Percentiles rank a stretch among this genome's conserved stretches.
Conservation (phyloP, 768 basidiomycete genomes). For the Russula vinacea region DNA sequence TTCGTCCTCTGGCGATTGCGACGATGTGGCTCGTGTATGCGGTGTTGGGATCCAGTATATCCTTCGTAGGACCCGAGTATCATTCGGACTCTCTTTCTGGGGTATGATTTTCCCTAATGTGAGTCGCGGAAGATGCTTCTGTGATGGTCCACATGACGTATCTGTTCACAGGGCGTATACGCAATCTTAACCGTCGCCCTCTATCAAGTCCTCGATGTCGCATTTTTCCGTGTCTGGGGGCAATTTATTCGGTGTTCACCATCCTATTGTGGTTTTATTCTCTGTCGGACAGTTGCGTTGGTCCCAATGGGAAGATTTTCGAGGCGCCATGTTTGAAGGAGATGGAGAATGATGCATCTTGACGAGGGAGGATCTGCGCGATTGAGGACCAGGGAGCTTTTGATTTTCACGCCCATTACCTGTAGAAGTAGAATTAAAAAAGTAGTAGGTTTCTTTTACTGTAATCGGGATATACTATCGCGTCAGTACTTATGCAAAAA, state of each 20-base stretch:
- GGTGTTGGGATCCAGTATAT: conserved; percentile 46
- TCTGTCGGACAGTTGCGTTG: conserved; percentile 41
- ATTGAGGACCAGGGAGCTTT: not conserved
- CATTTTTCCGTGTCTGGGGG: conserved; percentile 57
- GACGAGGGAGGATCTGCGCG: not conserved
- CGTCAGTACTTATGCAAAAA: too few relatives aligned
- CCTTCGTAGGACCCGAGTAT: conserved; percentile 41
- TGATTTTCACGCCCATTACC: not conserved
- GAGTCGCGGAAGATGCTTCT: conserved; percentile 30
- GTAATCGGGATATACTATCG: too few relatives aligned
- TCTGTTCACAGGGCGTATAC: conserved; percentile 54
- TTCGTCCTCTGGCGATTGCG: conserved; percentile 60
- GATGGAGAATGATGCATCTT: conserved; percentile 27
- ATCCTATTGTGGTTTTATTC: conserved; percentile 55
- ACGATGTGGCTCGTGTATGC: conserved; percentile 62
- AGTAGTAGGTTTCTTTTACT: too few relatives aligned
- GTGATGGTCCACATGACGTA: not conserved
- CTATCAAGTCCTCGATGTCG: conserved; percentile 47
- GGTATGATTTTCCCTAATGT: conserved; percentile 71
- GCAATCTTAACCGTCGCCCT: conserved; percentile 60
- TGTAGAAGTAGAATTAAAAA: not conserved
- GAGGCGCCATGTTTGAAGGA: conserved; percentile 44
- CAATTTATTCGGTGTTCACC: conserved; percentile 50
- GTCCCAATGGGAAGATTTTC: conserved; percentile 43
- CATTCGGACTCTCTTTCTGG: conserved; percentile 62